Conservation (phyloP, 257 asterid species). For the Catharanthus roseus region DNA sequence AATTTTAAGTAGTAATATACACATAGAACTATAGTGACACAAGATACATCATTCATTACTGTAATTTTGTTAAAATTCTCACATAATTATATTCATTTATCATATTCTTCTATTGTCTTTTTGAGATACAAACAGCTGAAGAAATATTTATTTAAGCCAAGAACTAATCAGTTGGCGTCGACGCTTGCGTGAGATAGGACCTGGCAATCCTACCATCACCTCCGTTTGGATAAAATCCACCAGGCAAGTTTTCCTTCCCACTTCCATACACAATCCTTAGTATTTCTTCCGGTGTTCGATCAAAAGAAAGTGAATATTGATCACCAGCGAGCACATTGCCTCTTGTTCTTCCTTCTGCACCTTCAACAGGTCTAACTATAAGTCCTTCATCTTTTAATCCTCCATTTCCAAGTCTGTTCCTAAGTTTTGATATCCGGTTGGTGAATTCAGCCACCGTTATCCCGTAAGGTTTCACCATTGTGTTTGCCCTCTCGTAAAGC, state of each 20-base stretch:
- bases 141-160: not conserved
- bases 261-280: constrained; percentile 60
- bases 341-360: constrained; percentile 50
- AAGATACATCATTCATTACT: not conserved
- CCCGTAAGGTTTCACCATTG: constrained; percentile 21
- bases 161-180: not conserved
- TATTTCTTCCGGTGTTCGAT: constrained; percentile 63
- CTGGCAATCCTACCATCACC: constrained; percentile 61
- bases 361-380: constrained; percentile 26
- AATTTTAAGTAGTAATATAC: not conserved
- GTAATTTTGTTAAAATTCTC: not conserved
- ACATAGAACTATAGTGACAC: not conserved
- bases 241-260: constrained; percentile 51
- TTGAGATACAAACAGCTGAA: not conserved
- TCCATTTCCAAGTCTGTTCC: constrained; percentile 42
- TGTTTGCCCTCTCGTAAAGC: constrained; percentile 10
- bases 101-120: not conserved
- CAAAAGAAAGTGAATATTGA: constrained; percentile 42
- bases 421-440: constrained; percentile 24
- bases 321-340: constrained; percentile 67
- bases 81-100: not conserved
- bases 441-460: constrained; percentile 38
- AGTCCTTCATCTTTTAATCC: constrained; percentile 82
- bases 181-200: constrained; percentile 26
- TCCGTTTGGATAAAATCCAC: constrained; percentile 78